These are phyloP conservation scores for Pneumocystis canis DNA, from an alignment of 1,139 yeast species.

Conservation along the genomic window DNA sequence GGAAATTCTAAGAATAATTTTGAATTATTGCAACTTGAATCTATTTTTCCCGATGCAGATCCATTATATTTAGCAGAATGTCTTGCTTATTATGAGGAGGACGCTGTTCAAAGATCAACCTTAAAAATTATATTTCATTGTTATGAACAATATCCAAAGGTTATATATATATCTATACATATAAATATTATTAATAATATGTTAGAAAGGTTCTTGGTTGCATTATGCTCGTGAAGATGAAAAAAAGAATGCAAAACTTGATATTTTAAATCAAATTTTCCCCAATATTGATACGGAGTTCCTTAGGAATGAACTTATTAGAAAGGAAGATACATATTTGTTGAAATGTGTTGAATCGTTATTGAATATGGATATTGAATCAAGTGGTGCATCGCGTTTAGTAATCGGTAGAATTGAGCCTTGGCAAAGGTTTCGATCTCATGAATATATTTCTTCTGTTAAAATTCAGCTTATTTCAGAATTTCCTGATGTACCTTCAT, in stretches of 20 bases:
- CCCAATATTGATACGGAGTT: constrained; percentile 14
- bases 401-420: constrained; percentile 8
- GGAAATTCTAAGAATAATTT: background rate
- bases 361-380: constrained; percentile 10
- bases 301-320: constrained; percentile 10
- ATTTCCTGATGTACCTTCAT: constrained; percentile 6
- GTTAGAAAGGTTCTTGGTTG: background rate
- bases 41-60: background rate
- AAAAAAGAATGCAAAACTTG: constrained; percentile 9
- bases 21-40: background rate
- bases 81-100: background rate
- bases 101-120: background rate
- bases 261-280: constrained; percentile 11
- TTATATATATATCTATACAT: background rate
- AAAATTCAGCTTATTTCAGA: constrained; percentile 4
- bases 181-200: background rate
- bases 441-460: constrained; percentile 12
- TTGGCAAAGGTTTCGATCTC: constrained; percentile 14
- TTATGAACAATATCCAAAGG: background rate
- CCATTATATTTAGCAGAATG: background rate
- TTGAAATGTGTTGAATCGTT: constrained; percentile 13
- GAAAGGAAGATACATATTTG: constrained; percentile 8
- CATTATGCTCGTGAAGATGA: background rate
- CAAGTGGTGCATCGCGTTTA: constrained; percentile 8
- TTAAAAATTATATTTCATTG: background rate